Percentiles rank a stretch among this genome's conserved stretches.
Evolutionary conservation across 352 stramenopile species (phyloP).

Genomic region (Albugo laibachii): DNA sequence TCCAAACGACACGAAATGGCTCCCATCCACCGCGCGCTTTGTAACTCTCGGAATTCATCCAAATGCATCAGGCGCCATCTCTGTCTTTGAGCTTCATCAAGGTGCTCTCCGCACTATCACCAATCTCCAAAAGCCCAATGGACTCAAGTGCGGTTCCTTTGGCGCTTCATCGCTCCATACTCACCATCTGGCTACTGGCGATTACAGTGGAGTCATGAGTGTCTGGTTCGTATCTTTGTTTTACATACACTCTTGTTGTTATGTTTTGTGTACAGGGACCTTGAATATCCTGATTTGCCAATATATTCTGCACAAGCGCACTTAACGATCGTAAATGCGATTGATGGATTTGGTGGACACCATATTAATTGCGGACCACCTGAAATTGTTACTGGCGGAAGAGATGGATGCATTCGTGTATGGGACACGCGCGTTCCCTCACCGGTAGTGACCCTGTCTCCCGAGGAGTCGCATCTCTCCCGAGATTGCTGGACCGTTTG

Average conservation of each 20-base stretch:
- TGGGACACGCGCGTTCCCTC: constrained; percentile 86
- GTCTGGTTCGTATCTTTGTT: constrained; percentile 20
- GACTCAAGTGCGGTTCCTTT: constrained; percentile 94
- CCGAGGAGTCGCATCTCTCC: constrained; percentile 49
- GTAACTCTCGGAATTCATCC: constrained; percentile 86
- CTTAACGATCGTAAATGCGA: constrained; percentile 86
- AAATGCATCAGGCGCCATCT: constrained; percentile 80
- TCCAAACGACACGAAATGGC: constrained; percentile 87
- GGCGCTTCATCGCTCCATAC: constrained; percentile 81
- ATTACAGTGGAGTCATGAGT: constrained; percentile 58
- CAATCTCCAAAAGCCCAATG: constrained; percentile 68
- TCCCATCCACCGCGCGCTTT: constrained; percentile 88
- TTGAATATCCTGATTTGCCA: constrained; percentile 54
- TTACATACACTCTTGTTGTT: not conserved
- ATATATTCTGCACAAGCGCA: constrained; percentile 84
- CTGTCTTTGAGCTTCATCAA: constrained; percentile 82
- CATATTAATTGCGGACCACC: constrained; percentile 79
- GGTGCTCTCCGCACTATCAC: constrained; percentile 52
- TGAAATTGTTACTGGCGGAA: constrained; percentile 86
- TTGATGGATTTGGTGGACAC: constrained; percentile 87
- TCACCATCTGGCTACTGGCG: constrained; percentile 67
- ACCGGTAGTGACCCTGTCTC: constrained; percentile 84
- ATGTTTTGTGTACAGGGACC: constrained; percentile 23
- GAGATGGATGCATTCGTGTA: constrained; percentile 90
- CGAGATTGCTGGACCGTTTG: constrained; percentile 92